Evolutionary conservation across 164 flowering plant species (phyloP), one percentile per base, ranked within the genome.

Genomic region (Berberis vulgaris): DNA sequence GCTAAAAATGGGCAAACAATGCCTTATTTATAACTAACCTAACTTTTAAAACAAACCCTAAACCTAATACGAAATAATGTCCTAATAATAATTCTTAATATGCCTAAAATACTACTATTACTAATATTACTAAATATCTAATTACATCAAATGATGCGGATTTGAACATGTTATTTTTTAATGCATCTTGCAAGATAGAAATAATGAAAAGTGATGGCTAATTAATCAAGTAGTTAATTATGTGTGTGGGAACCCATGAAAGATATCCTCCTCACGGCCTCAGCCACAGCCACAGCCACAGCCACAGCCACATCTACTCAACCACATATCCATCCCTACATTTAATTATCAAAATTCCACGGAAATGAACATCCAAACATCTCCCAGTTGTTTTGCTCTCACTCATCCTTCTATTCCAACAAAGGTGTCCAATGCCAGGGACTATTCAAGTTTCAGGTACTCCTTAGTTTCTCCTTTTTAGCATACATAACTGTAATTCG

Each of bases 361-460:
- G 1, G 54, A 7, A 52, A 52, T 7, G 11, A 52, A 52, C 10
- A 52, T 52, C n/a, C 11, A 26, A 26, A 52, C 54, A 4, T 1
- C n/a, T 10, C 2, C 26, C 38, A 41, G 5, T 26, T 26, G 43
- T 45, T 54, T 46, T 44, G 11, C 13, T 26, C 13, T 12, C 4
- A 1, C 26, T 38, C 39, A 55, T 61, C 26, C 50, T 60, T 26
- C 50, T 45, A 12, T 45, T 7, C 13, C 39, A 49, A 60, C n/a
- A 43, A 11, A 26, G 13, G 7, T 54, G 43, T 59, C 10, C n/a
- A 73, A 92, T 92, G 98, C 98, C 98, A 49, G 98, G 98, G 69
- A 84, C 87, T 60, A 84, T 92, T 71, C 74, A 77, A 73, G 91
- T 92, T 69, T 86, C 98, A 80, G 91, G 98, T 92, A 73, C 60